Base-by-base conservation (phyloP, 1,284 basidiomycete genomes). In the Takashimella koratensis region DNA sequence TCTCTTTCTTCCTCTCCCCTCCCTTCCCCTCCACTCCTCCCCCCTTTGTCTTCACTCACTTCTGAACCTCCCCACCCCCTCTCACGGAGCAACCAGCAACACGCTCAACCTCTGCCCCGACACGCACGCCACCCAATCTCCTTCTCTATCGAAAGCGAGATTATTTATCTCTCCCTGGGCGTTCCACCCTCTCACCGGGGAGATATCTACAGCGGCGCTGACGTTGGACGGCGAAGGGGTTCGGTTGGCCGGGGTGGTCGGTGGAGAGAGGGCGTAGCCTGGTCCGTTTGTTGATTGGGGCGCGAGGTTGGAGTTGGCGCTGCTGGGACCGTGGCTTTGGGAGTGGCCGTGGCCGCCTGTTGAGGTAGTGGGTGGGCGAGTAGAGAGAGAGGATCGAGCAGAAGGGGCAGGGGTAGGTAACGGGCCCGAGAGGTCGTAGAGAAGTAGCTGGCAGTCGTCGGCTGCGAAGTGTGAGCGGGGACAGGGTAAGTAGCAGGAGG, bases 111-210 rank as follows among this genome's bases (percentile, higher is more conserved):
- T 82, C 74, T 85, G 88, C 20, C 92, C 91, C 64, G 85, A 86
- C 44, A 90, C 86, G 62, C 91, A 84, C 6, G 87, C 92, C n/a
- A 97, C 76, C 89, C 90, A 95, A 74, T 95, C 90, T 10, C 90
- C 90, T 56, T 48, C 65, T 51, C 54, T 68, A 49, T 57, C 59
- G 87, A 91, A 96, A 3, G 89, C 88, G 21, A 96, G 76, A 65
- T 90, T 91, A 45, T 87, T 88, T 60, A 96, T 84, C 77, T 92
- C 91, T 49, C 79, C 79, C 30, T 81, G 80, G 1, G 87, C 86
- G 10, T 86, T 86, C 74, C 92, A 94, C 27, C 87, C 89, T 82
- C 90, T 86, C 24, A 85, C 77, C 85, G 92, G 58, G 87, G 88
- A 21, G 79, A 85, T 51, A 88, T 77, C 60, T 51, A 59, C 57